Evolutionary conservation across 2,329 filamentous ascomycete species (phyloP).

Genomic region (Penicillium glabrum): DNA sequence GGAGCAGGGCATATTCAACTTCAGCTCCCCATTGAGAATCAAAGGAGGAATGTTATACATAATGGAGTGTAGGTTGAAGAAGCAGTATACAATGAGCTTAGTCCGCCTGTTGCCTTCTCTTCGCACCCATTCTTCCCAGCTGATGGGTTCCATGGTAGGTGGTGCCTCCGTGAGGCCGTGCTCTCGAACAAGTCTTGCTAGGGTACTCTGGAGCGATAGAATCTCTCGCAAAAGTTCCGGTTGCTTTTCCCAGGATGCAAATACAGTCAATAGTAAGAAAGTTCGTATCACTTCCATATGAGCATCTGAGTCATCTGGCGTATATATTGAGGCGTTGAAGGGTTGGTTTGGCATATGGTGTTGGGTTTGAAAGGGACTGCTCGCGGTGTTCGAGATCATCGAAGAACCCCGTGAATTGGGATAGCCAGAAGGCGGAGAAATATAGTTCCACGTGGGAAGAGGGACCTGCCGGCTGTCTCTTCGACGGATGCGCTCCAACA

Average conservation of each 20-base stretch:
- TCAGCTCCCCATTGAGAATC: conserved; percentile 56
- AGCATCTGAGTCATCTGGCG: conserved; percentile 45
- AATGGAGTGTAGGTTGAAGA: conserved; percentile 62
- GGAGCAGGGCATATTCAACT: conserved; percentile 55
- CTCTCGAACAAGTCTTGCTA: conserved; percentile 57
- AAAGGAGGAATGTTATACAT: conserved; percentile 62
- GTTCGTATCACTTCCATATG: conserved; percentile 53
- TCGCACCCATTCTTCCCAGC: conserved; percentile 55
- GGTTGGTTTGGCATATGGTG: conserved; percentile 28
- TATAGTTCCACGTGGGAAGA: conserved; percentile 44
- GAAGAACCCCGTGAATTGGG: conserved; percentile 44
- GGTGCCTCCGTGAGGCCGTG: conserved; percentile 46
- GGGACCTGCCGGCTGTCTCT: conserved; percentile 49
- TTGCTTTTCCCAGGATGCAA: conserved; percentile 61
- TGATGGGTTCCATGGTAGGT: conserved; percentile 42
- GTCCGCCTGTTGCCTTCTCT: conserved; percentile 55
- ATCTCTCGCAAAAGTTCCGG: conserved; percentile 58
- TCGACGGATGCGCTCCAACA: conserved; percentile 52
- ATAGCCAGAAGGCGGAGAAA: conserved; percentile 36
- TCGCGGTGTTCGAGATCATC: conserved; percentile 41
- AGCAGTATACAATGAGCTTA: conserved; percentile 57
- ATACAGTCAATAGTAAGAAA: conserved; percentile 55
- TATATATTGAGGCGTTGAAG: conserved; percentile 35
- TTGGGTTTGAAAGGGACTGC: conserved; percentile 45
- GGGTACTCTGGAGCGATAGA: conserved; percentile 56